Percentiles rank a stretch among this genome's conserved stretches.
Conservation (phyloP, 1,139 yeast genomes). For the Candida sanyaensis region DNA sequence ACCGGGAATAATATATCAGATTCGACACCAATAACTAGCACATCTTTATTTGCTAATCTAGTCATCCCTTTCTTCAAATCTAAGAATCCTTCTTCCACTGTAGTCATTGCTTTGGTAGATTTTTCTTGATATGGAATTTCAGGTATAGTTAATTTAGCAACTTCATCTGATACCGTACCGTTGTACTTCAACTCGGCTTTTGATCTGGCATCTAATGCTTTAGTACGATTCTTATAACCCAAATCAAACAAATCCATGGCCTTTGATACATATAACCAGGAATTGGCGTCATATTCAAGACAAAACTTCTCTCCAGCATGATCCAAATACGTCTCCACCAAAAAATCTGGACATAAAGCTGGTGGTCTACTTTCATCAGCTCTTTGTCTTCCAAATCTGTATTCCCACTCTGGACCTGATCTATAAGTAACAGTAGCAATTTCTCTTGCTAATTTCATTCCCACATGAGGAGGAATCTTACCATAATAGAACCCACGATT, state of each 20-base stretch:
- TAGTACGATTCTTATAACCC: slow-evolving; percentile 50
- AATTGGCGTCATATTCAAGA: slow-evolving; percentile 87
- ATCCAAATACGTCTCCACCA: slow-evolving; percentile 89
- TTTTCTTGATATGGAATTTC: slow-evolving; percentile 58
- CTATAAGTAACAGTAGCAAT: slow-evolving; percentile 93
- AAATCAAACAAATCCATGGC: slow-evolving; percentile 95
- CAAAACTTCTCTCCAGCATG: slow-evolving; percentile 96
- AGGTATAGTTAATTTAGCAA: slow-evolving; percentile 41
- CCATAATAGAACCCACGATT: slow-evolving; percentile 85
- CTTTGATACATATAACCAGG: slow-evolving; percentile 81
- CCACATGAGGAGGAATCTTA: slow-evolving; percentile 83
- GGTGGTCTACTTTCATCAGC: slow-evolving; percentile 80
- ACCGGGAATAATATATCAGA: slow-evolving; percentile 90
- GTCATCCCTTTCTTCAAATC: slow-evolving; percentile 71
- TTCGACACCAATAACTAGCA: slow-evolving; percentile 85
- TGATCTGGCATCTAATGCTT: slow-evolving; percentile 42
- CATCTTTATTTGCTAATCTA: slow-evolving; percentile 62
- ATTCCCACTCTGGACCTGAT: slow-evolving; percentile 98
- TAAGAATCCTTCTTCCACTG: slow-evolving; percentile 53
- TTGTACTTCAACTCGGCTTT: slow-evolving; percentile 33
- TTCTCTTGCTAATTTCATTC: slow-evolving; percentile 92
- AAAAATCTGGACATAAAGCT: slow-evolving; percentile 88
- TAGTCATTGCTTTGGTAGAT: slow-evolving; percentile 35
- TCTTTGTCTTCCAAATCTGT: slow-evolving; percentile 84
- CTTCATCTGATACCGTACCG: slow-evolving; percentile 4